phyloP scores from a whole-genome alignment of 2,329 filamentous ascomycete species.

The Claviceps humidiphila region DNA sequence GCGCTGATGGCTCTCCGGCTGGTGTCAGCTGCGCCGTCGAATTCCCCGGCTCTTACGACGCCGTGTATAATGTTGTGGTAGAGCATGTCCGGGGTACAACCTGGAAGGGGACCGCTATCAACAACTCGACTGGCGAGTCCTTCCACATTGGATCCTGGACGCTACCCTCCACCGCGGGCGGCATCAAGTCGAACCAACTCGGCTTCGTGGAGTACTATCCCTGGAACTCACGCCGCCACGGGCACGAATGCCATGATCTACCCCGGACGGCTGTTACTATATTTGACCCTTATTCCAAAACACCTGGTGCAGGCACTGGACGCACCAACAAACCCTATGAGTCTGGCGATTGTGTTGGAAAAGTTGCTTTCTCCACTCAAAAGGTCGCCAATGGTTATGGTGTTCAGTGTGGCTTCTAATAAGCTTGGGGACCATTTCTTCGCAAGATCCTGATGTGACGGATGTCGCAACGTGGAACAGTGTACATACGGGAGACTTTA shows the following conservation, averaged over 20 bases:
- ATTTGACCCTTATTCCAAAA: background rate
- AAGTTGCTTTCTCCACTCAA: background rate
- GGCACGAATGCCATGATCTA: background rate
- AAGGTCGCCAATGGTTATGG: background rate
- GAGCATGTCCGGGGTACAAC: background rate
- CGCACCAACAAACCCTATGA: background rate
- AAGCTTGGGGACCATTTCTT: too few relatives aligned
- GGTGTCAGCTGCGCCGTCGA: background rate
- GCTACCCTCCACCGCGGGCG: background rate
- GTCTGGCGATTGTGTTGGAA: background rate
- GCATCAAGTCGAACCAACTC: background rate
- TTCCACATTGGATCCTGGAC: background rate
- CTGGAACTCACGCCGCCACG: background rate
- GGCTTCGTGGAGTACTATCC: background rate
- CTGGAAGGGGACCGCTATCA: background rate
- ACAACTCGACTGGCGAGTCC: background rate
- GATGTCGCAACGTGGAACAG: too few relatives aligned
- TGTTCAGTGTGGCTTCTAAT: background rate
- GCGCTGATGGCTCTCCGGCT: background rate
- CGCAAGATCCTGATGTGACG: too few relatives aligned
- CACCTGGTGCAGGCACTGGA: background rate
- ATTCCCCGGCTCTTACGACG: background rate
- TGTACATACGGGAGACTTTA: too few relatives aligned
- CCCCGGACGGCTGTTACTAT: background rate
- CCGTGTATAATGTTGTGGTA: background rate